These are phyloP conservation scores for Penicillium taxi DNA, from an alignment of 495 filamentous ascomycete genomes.

Conservation along the genomic window DNA sequence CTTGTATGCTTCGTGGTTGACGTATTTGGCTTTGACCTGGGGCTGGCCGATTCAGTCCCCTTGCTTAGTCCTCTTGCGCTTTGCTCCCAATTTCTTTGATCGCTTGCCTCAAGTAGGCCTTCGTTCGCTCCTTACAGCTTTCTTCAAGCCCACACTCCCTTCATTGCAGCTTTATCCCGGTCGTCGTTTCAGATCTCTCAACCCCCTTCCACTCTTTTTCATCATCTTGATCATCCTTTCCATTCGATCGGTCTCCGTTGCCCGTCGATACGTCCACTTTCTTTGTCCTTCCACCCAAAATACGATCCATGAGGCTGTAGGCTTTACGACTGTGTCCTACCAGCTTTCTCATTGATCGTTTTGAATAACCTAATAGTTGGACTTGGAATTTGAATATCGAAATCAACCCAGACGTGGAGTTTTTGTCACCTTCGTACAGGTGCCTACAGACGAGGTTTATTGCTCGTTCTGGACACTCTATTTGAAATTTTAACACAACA, in stretches of 20 bases:
- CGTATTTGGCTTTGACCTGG: conserved; percentile 27
- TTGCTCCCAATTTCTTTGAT: conserved; percentile 18
- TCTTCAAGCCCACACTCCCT: conserved; percentile 27
- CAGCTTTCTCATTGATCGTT: not conserved
- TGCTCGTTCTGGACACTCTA: conserved; percentile 19
- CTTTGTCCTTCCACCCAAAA: conserved; percentile 4
- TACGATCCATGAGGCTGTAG: no score
- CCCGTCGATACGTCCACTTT: conserved; percentile 18
- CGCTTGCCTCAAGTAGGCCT: conserved; percentile 19
- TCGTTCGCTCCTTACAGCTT: conserved; percentile 38
- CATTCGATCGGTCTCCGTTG: conserved; percentile 22
- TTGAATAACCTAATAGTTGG: not conserved
- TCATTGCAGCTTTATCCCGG: conserved; percentile 13
- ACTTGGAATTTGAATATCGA: not conserved
- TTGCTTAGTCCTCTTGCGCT: conserved; percentile 34
- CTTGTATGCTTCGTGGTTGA: conserved; percentile 23
- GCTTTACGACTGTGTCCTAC: conserved; percentile 15
- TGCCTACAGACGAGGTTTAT: conserved; percentile 18
- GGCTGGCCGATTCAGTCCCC: conserved; percentile 27
- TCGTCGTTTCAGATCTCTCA: conserved; percentile 19
- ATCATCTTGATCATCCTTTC: conserved; percentile 5
- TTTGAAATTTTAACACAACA: conserved; percentile 1
- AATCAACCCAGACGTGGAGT: not conserved
- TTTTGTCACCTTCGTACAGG: conserved; percentile 7
- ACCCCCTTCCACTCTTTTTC: conserved; percentile 36